phyloP scores from a whole-genome alignment of 1,284 basidiomycete genomes.

The Ceratobasidium sp. region DNA sequence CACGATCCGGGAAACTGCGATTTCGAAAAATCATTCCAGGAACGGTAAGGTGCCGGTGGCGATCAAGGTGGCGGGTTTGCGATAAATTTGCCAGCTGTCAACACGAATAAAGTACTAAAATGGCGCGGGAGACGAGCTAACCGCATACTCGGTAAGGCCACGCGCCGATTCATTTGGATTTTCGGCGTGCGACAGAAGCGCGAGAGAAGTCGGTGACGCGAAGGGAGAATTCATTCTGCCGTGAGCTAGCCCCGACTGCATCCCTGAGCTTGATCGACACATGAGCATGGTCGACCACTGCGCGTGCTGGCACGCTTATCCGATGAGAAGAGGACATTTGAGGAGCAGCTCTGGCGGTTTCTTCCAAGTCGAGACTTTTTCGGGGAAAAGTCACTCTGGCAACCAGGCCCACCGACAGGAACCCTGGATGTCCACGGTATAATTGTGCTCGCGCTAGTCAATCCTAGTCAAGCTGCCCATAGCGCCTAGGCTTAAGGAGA shows the following conservation, averaged over 20 bases:
- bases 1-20: not conserved
- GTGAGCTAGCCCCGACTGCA: slow-evolving; percentile 5
- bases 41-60: slow-evolving; percentile 32
- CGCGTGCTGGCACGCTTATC: not conserved
- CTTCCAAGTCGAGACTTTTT: not conserved
- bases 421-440: not conserved
- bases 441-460: not conserved
- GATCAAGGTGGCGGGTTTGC: slow-evolving; percentile 24
- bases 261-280: slow-evolving; percentile 26
- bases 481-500: not conserved
- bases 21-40: slow-evolving; percentile 19
- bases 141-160: slow-evolving; percentile 24
- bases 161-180: slow-evolving; percentile 15
- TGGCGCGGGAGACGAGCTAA: slow-evolving; percentile 12
- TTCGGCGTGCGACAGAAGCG: slow-evolving; percentile 1
- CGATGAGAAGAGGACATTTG: not conserved
- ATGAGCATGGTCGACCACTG: not conserved
- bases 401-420: not conserved
- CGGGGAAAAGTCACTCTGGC: not conserved
- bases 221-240: slow-evolving; percentile 12
- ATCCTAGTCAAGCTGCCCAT: not conserved
- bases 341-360: too few relatives aligned
- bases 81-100: slow-evolving; percentile 24
- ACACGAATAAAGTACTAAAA: not conserved
- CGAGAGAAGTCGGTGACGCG: slow-evolving; percentile 3